Conservation (phyloP, 1,284 basidiomycete species). For the Neonothopanus nambi region DNA sequence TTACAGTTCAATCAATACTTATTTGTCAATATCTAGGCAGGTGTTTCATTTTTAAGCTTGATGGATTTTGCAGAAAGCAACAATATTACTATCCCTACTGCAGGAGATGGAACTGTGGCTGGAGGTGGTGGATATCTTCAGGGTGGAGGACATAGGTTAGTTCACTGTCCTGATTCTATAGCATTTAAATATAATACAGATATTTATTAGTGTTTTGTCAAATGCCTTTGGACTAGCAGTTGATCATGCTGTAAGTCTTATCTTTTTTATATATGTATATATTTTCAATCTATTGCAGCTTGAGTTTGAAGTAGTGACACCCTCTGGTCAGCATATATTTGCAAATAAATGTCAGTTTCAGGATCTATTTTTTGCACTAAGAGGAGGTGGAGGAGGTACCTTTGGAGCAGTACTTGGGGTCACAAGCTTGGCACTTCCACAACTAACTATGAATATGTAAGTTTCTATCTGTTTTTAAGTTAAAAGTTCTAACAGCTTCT, state of each 20-base stretch:
- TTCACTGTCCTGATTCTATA: too few relatives aligned
- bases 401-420: conserved; percentile 24
- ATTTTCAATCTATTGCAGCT: too few relatives aligned
- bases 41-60: conserved; percentile 16
- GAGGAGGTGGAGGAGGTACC: conserved; percentile 25
- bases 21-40: too few relatives aligned
- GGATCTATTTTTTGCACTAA: conserved; percentile 25
- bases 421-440: conserved; percentile 16
- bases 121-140: conserved; percentile 18
- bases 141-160: conserved; percentile 1
- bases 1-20: too few relatives aligned
- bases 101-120: conserved; percentile 17
- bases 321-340: conserved; percentile 18
- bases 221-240: conserved; percentile 15
- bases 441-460: conserved; percentile 3
- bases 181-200: too few relatives aligned
- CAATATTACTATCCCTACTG: conserved; percentile 19
- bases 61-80: conserved; percentile 19
- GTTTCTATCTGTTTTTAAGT: too few relatives aligned
- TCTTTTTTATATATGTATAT: too few relatives aligned
- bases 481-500: too few relatives aligned
- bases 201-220: background rate
- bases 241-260: conserved; percentile 18
- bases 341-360: conserved; percentile 24
- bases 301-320: conserved; percentile 18